phyloP scores from a whole-genome alignment of 371 early-diverging fungal species.

The Thermomucor indicae-seudaticae region DNA sequence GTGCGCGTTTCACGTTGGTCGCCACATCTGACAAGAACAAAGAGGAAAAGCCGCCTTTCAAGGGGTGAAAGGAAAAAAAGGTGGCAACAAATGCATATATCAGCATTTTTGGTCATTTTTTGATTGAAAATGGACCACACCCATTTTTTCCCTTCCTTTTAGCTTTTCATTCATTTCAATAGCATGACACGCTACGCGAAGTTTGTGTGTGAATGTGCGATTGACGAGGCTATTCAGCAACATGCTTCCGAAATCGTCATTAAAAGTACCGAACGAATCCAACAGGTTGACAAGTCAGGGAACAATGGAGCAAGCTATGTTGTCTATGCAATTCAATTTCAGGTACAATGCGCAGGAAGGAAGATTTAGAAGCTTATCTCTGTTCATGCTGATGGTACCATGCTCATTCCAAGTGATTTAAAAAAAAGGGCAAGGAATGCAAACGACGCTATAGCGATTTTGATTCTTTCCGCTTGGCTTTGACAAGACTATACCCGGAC shows the following conservation, averaged over 20 bases:
- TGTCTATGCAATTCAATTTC: slow-evolving; percentile 19
- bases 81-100: too few species aligned
- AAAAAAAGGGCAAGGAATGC: slow-evolving; percentile 58
- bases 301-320: slow-evolving; percentile 6
- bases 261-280: background rate
- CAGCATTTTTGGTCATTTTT: too few species aligned
- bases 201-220: background rate
- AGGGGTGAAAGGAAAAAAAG: too few species aligned
- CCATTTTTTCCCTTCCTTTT: too few species aligned
- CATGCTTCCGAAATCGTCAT: background rate
- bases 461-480: slow-evolving; percentile 74
- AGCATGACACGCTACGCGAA: background rate
- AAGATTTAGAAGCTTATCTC: background rate
- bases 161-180: too few species aligned
- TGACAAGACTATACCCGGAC: slow-evolving; percentile 76
- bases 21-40: too few species aligned
- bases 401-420: background rate
- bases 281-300: background rate
- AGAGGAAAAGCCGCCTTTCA: too few species aligned
- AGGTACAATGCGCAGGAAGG: slow-evolving; percentile 3
- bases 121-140: too few species aligned
- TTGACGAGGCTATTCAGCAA: background rate
- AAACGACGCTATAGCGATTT: slow-evolving; percentile 94
- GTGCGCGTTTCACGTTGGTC: too few species aligned
- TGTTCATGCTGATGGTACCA: background rate